Conservation (phyloP, 805 yeast genomes). For the Kockiozyma suomiensis region DNA sequence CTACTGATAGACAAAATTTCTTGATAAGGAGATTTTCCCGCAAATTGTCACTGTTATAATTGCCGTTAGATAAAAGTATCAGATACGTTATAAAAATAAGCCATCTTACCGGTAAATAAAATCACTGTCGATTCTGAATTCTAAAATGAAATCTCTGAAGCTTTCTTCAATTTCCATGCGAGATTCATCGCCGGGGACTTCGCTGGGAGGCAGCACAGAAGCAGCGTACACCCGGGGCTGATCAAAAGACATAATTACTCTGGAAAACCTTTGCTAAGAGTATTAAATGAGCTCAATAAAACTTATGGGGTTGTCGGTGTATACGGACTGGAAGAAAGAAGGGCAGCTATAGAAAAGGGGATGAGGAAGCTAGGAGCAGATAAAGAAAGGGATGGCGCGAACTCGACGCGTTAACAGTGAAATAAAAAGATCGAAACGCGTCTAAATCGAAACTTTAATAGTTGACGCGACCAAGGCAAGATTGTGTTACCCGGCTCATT, state of each 20-base stretch:
- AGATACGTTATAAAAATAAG: too few relatives aligned
- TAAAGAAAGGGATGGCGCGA: slow-evolving; percentile 17
- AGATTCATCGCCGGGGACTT: slow-evolving; percentile 58
- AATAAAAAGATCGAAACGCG: slow-evolving; percentile 1
- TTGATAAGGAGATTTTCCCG: slow-evolving; percentile 82
- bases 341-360: neutral
- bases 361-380: neutral
- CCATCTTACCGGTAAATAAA: slow-evolving; percentile 61
- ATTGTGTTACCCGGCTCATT: slow-evolving; percentile 8
- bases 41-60: slow-evolving; percentile 67
- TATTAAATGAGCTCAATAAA: too few relatives aligned
- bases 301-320: neutral
- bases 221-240: slow-evolving; percentile 44
- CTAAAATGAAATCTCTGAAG: slow-evolving; percentile 78
- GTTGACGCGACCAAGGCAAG: neutral
- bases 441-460: neutral
- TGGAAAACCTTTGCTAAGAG: neutral
- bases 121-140: slow-evolving; percentile 79
- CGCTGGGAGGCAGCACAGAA: slow-evolving; percentile 41
- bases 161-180: slow-evolving; percentile 41
- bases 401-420: neutral
- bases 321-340: neutral
- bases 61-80: neutral
- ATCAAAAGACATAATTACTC: slow-evolving; percentile 44
- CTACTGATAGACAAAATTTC: slow-evolving; percentile 70